Evolutionary conservation across 495 filamentous ascomycete species (phyloP).

Genomic region (Penicillium salamii): DNA sequence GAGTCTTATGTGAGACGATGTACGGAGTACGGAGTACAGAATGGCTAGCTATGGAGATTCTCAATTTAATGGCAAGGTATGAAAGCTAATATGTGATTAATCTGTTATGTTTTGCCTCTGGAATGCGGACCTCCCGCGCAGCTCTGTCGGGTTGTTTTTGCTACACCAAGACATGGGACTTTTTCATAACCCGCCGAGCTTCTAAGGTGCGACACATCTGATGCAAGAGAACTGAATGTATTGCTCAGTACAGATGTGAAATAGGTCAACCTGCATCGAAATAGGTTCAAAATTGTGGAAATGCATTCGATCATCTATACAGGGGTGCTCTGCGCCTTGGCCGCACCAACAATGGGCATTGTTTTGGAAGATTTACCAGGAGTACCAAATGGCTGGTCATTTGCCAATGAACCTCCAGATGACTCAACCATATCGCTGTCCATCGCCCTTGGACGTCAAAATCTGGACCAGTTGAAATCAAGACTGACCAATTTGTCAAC

Average conservation of each 20-base stretch:
- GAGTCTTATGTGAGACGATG: no score
- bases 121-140: constrained; percentile 12
- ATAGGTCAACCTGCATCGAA: not conserved
- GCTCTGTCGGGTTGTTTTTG: not conserved
- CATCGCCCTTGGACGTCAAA: constrained; percentile 45
- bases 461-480: constrained; percentile 52
- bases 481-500: constrained; percentile 55
- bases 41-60: no score
- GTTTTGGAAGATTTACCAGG: constrained; percentile 18
- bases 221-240: no score
- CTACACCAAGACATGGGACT: not conserved
- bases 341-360: constrained; percentile 14
- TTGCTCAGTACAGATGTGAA: not conserved
- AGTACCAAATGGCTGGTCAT: constrained; percentile 12
- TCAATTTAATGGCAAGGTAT: no score
- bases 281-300: not conserved
- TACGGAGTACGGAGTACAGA: no score
- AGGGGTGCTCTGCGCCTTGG: constrained; percentile 19
- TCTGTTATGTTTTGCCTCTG: not conserved
- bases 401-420: constrained; percentile 6
- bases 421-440: constrained; percentile 25
- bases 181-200: not conserved
- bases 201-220: no score
- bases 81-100: no score
- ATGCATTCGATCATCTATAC: constrained; percentile 17